Base-by-base conservation (phyloP, 2,329 filamentous ascomycete species). In the Hymenoscyphus fructigenus region DNA sequence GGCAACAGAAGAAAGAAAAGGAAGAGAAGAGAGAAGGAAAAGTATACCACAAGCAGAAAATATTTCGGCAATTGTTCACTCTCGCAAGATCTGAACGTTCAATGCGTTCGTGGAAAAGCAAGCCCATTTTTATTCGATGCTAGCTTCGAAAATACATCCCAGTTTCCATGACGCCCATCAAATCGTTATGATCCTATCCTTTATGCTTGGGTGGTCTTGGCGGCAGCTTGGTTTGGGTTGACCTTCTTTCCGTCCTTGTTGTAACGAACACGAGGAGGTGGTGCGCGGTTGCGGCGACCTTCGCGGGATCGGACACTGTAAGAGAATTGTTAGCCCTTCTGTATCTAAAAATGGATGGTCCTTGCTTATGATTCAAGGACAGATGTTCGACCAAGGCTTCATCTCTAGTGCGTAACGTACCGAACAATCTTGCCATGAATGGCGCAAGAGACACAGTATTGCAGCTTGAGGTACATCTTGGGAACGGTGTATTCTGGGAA, bases 211-310 rank as follows among this genome's bases (percentile, higher is more conserved):
- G 72, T 71, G 60, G 70, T 72, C 73, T 76, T 76, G 62, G 75
- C 73, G 65, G 73, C 73, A 59, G 74, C 74, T 67, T 75, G 73
- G 68, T 75, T 75, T 53, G 74, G 74, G 81, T 89, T 90, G 81
- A 99, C 89, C 91, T 99, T 99, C 93, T 99, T 99, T 87, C 93
- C 94, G 80, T 99, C 95, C 91, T 98, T 97, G 91, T 99, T 99
- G 92, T 96, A 99, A 78, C 95, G 88, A 78, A 99, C 93, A 80
- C 95, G 89, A 79, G 95, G 95, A 76, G 95, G 95, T 78, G 95
- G 96, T 78, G 94, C 94, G 82, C 95, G 92, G 92, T 99, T 99
- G 84, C 95, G 95, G 82, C 95, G 94, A 78, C 96, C 95, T 79
- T 91, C 93, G 76, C 91, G 88, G 75, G 95, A 99, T 78, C 95